Evolutionary conservation across 768 basidiomycete genomes (phyloP).

Genomic region (Russula sp.): DNA sequence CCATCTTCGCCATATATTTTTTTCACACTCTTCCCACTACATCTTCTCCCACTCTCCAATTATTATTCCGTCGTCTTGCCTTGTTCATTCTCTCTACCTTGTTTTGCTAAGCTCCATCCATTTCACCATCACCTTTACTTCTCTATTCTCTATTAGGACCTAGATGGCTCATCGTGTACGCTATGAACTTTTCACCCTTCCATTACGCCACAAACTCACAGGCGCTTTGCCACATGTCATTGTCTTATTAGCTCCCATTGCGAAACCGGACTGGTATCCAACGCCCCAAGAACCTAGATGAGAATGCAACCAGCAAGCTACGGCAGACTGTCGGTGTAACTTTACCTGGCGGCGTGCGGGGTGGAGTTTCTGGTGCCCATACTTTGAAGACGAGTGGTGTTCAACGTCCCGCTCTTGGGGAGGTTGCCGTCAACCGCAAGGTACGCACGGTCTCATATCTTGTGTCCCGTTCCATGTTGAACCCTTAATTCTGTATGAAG

Average conservation of each 20-base stretch:
- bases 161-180: constrained; percentile 25
- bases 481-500: constrained; percentile 14
- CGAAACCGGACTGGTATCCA: constrained; percentile 58
- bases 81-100: constrained; percentile 18
- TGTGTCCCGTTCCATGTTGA: constrained; percentile 5
- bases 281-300: constrained; percentile 64
- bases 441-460: constrained; percentile 32
- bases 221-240: constrained; percentile 9
- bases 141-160: constrained; percentile 13
- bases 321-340: constrained; percentile 54
- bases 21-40: background rate
- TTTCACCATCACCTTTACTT: constrained; percentile 18
- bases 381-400: constrained; percentile 47
- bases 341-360: constrained; percentile 44
- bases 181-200: background rate
- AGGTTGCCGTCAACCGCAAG: constrained; percentile 80
- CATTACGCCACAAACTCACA: constrained; percentile 21
- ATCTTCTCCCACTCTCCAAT: constrained; percentile 5
- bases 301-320: constrained; percentile 66
- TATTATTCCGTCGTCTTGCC: background rate
- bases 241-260: constrained; percentile 48
- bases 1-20: background rate
- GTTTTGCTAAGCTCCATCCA: constrained; percentile 10
- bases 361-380: constrained; percentile 35
- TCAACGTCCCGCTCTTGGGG: constrained; percentile 69